Base-by-base conservation (phyloP, 2,329 filamentous ascomycete genomes). In the Davidsoniella neocaledoniae region DNA sequence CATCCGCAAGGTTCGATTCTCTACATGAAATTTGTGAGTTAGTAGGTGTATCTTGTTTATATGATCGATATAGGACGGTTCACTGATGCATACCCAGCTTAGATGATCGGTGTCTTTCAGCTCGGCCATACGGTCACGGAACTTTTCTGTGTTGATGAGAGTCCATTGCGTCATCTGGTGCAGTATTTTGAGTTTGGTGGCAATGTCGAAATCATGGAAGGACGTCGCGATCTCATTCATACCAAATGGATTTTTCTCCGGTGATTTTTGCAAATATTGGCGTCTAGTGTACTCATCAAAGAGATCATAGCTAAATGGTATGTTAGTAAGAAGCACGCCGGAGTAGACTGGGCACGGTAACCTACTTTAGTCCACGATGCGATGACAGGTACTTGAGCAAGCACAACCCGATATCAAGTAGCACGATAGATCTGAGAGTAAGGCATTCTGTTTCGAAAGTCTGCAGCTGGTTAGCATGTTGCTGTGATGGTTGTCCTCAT, bases 261-360 rank as follows among this genome's bases (percentile, higher is more conserved):
- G 82, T 2, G 83, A 80, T 66, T 86, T 94, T n/a, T 80, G 74
- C 48, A 83, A 66, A 62, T 87, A 98, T 64, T 95, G 88, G 53
- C 87, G 82, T 57, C 87, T 79, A 33, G 87, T 83, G 62, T 95
- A 94, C 60, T 95, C 87, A 61, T 96, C 87, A 58, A 96, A 94
- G 45, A 91, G 81, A 3, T 93, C 87, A 48, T 72, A 76, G 1
- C 88, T 95, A 57, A 23, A 5, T 46, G 63, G 57, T 49, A 50
- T 16, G 36, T 52, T 19, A 55, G 56, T 40, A 57, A 52, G 43
- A 45, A 38, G 29, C 8, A 33, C 12, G 12, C 12, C 5, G 17
- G 12, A 10, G 37, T 33, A 23, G 7, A 38, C 12, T 9, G 25
- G 43, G 38, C 21, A 51, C 21, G 45, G 33, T 40, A 54, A 73